Base-by-base conservation (phyloP, 2,329 filamentous ascomycete species). In the Nigrograna mackinnonii region DNA sequence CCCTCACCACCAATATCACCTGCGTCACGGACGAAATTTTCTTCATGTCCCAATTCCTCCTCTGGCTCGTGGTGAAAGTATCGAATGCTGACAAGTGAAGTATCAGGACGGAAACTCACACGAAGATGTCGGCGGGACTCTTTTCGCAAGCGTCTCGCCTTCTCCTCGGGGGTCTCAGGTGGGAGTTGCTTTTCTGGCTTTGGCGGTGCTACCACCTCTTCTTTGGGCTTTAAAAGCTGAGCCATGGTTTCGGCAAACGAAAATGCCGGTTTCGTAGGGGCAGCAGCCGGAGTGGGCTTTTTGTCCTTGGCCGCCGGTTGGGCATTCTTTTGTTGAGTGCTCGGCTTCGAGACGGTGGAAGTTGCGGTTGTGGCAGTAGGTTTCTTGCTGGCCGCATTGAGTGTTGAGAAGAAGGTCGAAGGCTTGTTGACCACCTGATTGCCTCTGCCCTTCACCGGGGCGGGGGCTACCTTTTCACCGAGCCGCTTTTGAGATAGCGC, bases 31-130 rank as follows among this genome's bases (percentile, higher is more conserved):
- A 85, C 79, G 77, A 89, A 84, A 57, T 83, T 86, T 41, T 78
- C 75, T 40, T 82, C 79, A 41, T 86, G 79, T 39, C 83, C 85
- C 43, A 84, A 77, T 53, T 89, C 85, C 60, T 91, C 87, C 1
- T 80, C 78, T 2, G 82, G 83, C 47, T 89, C 85, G 55, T 89
- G 87, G 41, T 83, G 82, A 68, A 91, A 91, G 37, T 84, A 72
- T 49, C 81, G 80, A 41, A 89, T 73, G 52, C 87, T 74, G 2
- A 84, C 84, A 21, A 92, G 75, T 21, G 83, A 79, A 14, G 79
- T 72, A 37, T 86, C 86, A 0, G 82, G 77, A 59, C 85, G 87
- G 77, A 87, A 92, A 5, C 72, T 79, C 5, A 92, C 88, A 11
- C 84, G 79, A 17, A 91, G 72, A 49, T 86, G 82, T 24, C 86